Evolutionary conservation across 768 basidiomycete species (phyloP).

Genomic region (Saitozyma podzolica): DNA sequence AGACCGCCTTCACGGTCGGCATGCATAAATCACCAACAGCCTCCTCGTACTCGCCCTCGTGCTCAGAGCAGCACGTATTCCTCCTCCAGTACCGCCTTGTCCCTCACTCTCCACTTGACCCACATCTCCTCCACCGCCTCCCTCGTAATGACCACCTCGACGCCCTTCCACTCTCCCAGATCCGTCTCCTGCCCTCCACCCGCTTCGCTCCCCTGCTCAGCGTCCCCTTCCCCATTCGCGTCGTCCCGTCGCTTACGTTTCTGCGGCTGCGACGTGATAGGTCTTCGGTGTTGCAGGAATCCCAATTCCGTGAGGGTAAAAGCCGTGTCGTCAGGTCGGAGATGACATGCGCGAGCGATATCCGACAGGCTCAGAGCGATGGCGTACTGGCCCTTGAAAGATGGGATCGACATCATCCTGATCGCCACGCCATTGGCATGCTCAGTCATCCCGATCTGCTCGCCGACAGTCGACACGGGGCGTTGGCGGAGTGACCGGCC

Average conservation of each 20-base stretch:
- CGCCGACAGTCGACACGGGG: neutral
- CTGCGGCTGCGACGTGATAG: conserved; percentile 5
- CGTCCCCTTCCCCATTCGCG: neutral
- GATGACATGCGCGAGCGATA: conserved; percentile 74
- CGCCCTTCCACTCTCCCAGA: conserved; percentile 34
- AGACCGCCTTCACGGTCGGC: too few relatives aligned
- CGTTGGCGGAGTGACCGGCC: neutral
- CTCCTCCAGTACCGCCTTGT: conserved; percentile 48
- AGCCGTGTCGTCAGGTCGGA: conserved; percentile 80
- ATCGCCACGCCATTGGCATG: neutral
- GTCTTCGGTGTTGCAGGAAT: conserved; percentile 57
- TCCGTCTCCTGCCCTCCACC: conserved; percentile 44
- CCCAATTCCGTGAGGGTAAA: conserved; percentile 88
- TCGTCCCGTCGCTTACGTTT: neutral
- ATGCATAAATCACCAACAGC: too few relatives aligned
- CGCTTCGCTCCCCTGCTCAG: neutral
- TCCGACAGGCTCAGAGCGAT: conserved; percentile 62
- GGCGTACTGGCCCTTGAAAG: conserved; percentile 30
- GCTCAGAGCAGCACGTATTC: conserved; percentile 48
- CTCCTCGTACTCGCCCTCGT: too few relatives aligned
- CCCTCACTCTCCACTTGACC: conserved; percentile 68
- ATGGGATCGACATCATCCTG: neutral
- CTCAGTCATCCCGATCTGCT: neutral
- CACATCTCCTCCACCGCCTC: conserved; percentile 71
- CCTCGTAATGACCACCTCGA: conserved; percentile 62